Conservation (phyloP, 1,284 basidiomycete genomes). For the Leccinum solheimii region DNA sequence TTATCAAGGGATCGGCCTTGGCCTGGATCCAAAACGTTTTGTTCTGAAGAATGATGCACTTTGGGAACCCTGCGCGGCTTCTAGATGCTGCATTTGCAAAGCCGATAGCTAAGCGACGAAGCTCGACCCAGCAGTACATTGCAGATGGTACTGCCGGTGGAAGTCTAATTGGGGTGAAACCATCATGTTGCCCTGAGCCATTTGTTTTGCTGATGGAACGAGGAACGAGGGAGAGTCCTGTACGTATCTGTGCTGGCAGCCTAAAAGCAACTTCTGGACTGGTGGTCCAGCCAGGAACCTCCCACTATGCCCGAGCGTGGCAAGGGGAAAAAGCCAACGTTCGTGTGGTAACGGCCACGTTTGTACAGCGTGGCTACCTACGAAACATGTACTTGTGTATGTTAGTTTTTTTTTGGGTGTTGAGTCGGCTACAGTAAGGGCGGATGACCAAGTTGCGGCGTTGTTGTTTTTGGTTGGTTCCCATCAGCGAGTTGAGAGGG, state of each 20-base stretch:
- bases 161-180: background rate
- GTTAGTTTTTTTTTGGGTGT: background rate
- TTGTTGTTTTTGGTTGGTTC: conserved; percentile 4
- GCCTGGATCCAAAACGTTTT: conserved; percentile 1
- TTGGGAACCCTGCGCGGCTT: background rate
- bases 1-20: background rate
- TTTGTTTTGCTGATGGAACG: background rate
- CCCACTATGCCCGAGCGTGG: background rate
- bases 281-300: background rate
- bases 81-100: background rate
- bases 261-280: conserved; percentile 1
- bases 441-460: conserved; percentile 23
- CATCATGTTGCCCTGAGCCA: conserved; percentile 8
- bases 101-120: background rate
- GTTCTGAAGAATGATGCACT: conserved; percentile 3
- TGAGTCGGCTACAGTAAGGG: background rate
- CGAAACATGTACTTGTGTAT: background rate
- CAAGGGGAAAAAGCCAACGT: background rate
- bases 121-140: background rate
- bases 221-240: too few relatives aligned
- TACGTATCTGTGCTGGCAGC: background rate
- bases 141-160: background rate
- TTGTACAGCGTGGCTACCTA: conserved; percentile 15
- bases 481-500: background rate
- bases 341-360: conserved; percentile 11